Conservation (phyloP, 106 monocot species). For the Phalaenopsis aphrodite region DNA sequence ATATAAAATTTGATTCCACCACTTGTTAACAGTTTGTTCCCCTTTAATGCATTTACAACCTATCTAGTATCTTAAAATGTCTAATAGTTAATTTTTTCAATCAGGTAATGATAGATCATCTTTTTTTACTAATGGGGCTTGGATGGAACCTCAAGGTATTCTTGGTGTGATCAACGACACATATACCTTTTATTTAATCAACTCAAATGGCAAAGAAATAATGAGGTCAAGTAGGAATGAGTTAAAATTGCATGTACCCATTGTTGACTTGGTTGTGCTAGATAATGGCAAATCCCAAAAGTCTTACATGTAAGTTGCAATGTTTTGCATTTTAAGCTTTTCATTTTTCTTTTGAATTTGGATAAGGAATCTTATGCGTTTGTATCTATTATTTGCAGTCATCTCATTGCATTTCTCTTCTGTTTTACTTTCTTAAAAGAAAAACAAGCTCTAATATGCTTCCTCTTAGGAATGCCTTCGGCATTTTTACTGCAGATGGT, state of each 20-base stretch:
- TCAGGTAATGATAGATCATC: constrained; percentile 51
- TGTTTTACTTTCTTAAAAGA: not conserved
- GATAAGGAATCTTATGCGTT: not conserved
- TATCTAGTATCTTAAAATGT: not conserved
- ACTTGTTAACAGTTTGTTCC: not conserved
- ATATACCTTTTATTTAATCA: constrained; percentile 58
- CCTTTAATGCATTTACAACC: not conserved
- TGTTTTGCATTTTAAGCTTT: not conserved
- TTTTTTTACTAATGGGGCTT: constrained; percentile 60
- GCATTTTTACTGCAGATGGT: constrained; percentile 59
- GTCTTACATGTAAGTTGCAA: constrained; percentile 33
- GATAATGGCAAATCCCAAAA: constrained; percentile 34
- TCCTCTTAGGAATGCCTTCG: constrained; percentile 44
- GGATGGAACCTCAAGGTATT: constrained; percentile 73
- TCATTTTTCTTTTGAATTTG: not conserved
- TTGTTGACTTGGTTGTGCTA: constrained; percentile 41
- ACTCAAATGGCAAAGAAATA: constrained; percentile 66
- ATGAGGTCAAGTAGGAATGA: constrained; percentile 43
- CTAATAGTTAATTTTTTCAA: constrained; percentile 16
- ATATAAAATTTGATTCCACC: not conserved
- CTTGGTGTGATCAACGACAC: constrained; percentile 65
- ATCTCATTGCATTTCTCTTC: not conserved
- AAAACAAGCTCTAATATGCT: not conserved
- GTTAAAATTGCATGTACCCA: constrained; percentile 44
- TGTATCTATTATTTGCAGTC: not conserved